These are phyloP conservation scores for Taiwanofungus camphoratus DNA, from an alignment of 1,284 basidiomycete species.

Conservation along the genomic window DNA sequence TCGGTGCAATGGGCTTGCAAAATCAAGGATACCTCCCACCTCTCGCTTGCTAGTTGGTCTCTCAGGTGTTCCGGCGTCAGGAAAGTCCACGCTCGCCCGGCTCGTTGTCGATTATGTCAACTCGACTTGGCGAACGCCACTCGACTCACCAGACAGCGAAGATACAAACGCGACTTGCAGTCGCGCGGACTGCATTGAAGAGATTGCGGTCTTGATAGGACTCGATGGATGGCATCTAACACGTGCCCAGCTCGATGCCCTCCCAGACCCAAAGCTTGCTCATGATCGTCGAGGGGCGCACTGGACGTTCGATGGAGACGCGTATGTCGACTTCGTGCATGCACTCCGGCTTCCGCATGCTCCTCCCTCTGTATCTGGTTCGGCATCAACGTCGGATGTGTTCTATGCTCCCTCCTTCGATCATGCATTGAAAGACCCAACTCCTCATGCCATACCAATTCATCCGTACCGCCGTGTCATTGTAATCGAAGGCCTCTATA, in stretches of 20 bases:
- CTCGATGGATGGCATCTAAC: conserved; percentile 86
- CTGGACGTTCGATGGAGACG: conserved; percentile 64
- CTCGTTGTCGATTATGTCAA: conserved; percentile 50
- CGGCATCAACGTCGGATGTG: conserved; percentile 11
- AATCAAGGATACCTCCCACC: conserved; percentile 36
- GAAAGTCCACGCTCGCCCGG: conserved; percentile 71
- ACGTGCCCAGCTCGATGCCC: conserved; percentile 57
- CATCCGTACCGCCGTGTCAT: conserved; percentile 65
- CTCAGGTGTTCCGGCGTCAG: conserved; percentile 77
- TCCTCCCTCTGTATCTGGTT: conserved; percentile 3
- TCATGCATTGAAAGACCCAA: conserved; percentile 59
- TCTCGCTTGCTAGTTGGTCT: conserved; percentile 71
- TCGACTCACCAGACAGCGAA: conserved; percentile 7
- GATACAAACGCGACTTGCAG: background rate
- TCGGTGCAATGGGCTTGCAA: background rate
- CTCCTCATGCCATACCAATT: conserved; percentile 50
- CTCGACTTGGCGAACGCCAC: conserved; percentile 25
- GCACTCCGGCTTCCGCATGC: conserved; percentile 39
- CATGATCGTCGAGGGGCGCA: conserved; percentile 67
- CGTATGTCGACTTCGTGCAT: conserved; percentile 62
- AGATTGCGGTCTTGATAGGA: conserved; percentile 48
- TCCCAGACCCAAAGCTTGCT: conserved; percentile 68
- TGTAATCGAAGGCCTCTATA: conserved; percentile 84
- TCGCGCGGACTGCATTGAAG: conserved; percentile 3
- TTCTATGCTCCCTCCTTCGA: conserved; percentile 75